Base-by-base conservation (phyloP, 805 yeast species). In the Candida ficus region DNA sequence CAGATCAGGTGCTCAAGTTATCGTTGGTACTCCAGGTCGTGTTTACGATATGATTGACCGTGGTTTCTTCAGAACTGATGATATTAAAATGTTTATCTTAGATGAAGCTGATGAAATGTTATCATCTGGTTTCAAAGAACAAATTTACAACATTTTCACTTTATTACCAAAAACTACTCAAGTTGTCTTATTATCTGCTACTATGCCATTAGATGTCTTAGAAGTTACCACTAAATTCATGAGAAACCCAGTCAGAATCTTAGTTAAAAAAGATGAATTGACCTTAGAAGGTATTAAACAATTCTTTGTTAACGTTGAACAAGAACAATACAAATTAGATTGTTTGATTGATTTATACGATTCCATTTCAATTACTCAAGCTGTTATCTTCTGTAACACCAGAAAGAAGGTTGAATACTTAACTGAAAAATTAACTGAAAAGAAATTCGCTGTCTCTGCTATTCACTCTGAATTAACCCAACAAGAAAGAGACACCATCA, bases 71-170 rank as follows among this genome's bases (percentile, higher is more conserved):
- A 80, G 71, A 62, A 83, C 95, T 49, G 78, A 86, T 57, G 75
- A 81, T 65, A 75, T 93, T 59, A 88, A 89, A 74, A 88, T 93
- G 95, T 78, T 93, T 70, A 81, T 91, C 62, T 75, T 93, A 60
- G 99, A 91, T 71, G 99, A 91, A 74, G 98, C 98, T 59, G 99
- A 91, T 75, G 98, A 93, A 75, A 76, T 91, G 80, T 76, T 91
- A 63, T 78, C 87, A 35, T 75, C 86, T 47, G 99, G 99, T 44
- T 91, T 91, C 75, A 86, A 87, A 70, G 93, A 87, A 59, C 97
- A 90, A 68, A 91, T 93, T 53, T 87, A 90, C 73, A 91, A 93
- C 63, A 86, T 93, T 50, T 93, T 86, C 77, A 75, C 83, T 52
- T 80, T 80, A 65, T 74, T 93, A 61, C 98, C 97, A 45, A 79